Conservation (phyloP, 495 filamentous ascomycete species). For the Podospora sp. region DNA sequence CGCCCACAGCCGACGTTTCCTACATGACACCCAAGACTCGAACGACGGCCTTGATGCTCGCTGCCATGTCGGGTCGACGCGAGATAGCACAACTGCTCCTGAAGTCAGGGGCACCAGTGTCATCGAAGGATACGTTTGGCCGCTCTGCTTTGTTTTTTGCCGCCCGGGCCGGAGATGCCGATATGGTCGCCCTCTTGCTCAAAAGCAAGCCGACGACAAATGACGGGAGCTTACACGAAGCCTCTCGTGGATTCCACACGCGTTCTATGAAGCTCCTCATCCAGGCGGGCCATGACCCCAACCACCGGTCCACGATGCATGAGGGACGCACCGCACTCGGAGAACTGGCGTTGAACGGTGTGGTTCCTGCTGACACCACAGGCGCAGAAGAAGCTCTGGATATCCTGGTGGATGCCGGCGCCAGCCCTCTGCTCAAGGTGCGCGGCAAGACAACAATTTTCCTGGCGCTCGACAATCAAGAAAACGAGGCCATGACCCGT, state of each 20-base stretch:
- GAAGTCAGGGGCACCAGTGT: constrained; percentile 41
- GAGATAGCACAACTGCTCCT: constrained; percentile 42
- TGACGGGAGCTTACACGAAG: constrained; percentile 50
- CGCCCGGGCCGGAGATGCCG: constrained; percentile 26
- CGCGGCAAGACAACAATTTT: constrained; percentile 46
- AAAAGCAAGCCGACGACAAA: constrained; percentile 31
- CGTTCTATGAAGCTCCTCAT: constrained; percentile 43
- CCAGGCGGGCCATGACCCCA: constrained; percentile 49
- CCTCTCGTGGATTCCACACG: constrained; percentile 41
- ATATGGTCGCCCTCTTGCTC: constrained; percentile 28
- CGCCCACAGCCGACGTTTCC: constrained; percentile 38
- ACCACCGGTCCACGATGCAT: constrained; percentile 45
- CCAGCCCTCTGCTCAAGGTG: constrained; percentile 40
- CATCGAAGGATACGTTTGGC: constrained; percentile 40
- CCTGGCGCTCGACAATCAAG: constrained; percentile 43
- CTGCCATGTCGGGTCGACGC: constrained; percentile 38
- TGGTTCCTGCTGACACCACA: constrained; percentile 34
- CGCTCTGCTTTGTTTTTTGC: constrained; percentile 48
- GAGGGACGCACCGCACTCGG: constrained; percentile 47
- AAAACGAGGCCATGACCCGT: constrained; percentile 40
- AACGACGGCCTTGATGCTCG: constrained; percentile 44
- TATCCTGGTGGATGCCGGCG: constrained; percentile 40
- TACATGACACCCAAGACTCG: constrained; percentile 41
- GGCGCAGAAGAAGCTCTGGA: constrained; percentile 39
- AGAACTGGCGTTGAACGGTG: constrained; percentile 43